These are phyloP conservation scores for Microdochium bolleyi DNA, from an alignment of 2,329 filamentous ascomycete species.

Conservation along the genomic window DNA sequence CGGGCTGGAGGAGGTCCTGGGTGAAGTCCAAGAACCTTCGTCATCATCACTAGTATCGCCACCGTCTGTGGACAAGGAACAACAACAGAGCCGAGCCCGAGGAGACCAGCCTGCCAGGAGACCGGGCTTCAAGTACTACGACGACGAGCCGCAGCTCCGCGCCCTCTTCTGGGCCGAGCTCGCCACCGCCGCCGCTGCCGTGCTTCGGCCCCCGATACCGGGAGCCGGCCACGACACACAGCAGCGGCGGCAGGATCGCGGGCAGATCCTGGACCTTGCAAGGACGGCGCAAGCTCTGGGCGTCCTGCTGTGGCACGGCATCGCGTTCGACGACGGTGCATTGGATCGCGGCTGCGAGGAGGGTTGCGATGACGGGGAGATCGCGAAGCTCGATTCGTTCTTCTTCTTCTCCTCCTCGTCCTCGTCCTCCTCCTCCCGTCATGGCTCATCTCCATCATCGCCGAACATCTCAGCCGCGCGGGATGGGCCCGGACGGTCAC, in stretches of 20 bases:
- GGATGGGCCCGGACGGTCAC: too few relatives aligned
- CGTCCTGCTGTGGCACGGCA: slow-evolving; percentile 54
- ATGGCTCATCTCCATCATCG: too few relatives aligned
- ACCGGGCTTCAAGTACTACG: slow-evolving; percentile 33
- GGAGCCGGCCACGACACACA: too few relatives aligned
- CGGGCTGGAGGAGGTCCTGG: slow-evolving; percentile 52
- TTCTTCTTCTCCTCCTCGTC: slow-evolving; percentile 8
- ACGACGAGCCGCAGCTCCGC: slow-evolving; percentile 32
- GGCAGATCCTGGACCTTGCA: slow-evolving; percentile 21
- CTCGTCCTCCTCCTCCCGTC: background rate
- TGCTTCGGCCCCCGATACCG: slow-evolving; percentile 19
- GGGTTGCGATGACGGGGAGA: slow-evolving; percentile 39
- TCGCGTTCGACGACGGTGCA: slow-evolving; percentile 52
- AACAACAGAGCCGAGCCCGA: background rate
- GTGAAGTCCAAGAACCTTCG: slow-evolving; percentile 27
- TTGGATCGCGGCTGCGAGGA: slow-evolving; percentile 50
- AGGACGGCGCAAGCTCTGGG: slow-evolving; percentile 39
- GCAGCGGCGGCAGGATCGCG: too few relatives aligned
- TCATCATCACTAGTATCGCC: too few relatives aligned
- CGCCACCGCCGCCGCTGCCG: slow-evolving; percentile 20
- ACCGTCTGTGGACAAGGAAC: too few relatives aligned
- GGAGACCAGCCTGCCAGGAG: too few relatives aligned
- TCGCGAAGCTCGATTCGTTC: slow-evolving; percentile 38
- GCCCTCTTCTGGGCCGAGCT: slow-evolving; percentile 41
- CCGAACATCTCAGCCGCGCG: too few relatives aligned